phyloP scores from a whole-genome alignment of 1,139 yeast species.

The Scheffersomyces cryptocercus region DNA sequence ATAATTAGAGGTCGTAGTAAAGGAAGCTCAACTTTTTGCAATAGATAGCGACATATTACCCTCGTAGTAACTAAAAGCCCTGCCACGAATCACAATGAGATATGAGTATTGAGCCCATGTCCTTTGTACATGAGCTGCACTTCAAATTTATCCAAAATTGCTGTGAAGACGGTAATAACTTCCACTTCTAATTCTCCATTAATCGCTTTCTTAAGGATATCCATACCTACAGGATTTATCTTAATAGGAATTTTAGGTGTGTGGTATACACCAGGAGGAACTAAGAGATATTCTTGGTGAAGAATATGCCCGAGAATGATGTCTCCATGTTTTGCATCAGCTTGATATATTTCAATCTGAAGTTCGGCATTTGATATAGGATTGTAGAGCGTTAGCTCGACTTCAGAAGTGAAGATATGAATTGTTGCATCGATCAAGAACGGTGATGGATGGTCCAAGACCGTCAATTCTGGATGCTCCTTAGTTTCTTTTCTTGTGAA shows the following conservation, averaged over 20 bases:
- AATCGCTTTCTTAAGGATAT: conserved; percentile 47
- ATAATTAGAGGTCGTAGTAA: background rate
- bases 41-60: background rate
- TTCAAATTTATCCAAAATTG: conserved; percentile 37
- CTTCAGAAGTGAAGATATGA: conserved; percentile 53
- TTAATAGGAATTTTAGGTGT: conserved; percentile 52
- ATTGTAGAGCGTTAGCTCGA: conserved; percentile 52
- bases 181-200: conserved; percentile 52
- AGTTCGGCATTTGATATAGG: conserved; percentile 49
- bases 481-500: conserved; percentile 6
- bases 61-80: no score
- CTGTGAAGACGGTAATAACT: conserved; percentile 41
- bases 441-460: conserved; percentile 8
- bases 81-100: conserved; percentile 27
- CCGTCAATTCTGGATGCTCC: conserved; percentile 1
- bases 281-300: conserved; percentile 31
- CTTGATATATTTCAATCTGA: conserved; percentile 39
- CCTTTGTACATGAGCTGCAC: conserved; percentile 47
- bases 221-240: conserved; percentile 47
- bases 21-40: background rate
- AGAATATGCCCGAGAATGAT: conserved; percentile 46
- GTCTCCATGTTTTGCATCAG: conserved; percentile 49
- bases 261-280: conserved; percentile 52
- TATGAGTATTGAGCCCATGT: conserved; percentile 38
- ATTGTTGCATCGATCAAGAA: conserved; percentile 48